phyloP scores from a whole-genome alignment of 441 rosid species.

The Metrosideros polymorpha region DNA sequence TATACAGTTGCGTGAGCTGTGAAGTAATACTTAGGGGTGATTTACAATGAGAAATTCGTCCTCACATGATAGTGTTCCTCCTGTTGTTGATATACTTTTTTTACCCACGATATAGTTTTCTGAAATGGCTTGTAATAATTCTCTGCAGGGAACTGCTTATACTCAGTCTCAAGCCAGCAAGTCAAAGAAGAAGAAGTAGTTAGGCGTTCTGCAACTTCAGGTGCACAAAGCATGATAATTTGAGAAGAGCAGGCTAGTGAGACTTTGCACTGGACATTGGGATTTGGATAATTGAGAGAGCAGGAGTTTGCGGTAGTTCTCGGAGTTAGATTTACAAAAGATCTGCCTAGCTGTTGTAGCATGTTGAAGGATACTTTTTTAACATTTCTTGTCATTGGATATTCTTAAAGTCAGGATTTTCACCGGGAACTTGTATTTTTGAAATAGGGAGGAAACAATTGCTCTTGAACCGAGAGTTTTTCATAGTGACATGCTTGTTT shows the following conservation, averaged over 20 bases:
- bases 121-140: background rate
- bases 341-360: slow-evolving; percentile 26
- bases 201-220: background rate
- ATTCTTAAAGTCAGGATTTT: slow-evolving; percentile 12
- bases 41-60: background rate
- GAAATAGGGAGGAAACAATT: slow-evolving; percentile 16
- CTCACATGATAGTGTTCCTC: background rate
- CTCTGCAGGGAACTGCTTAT: slow-evolving; percentile 70
- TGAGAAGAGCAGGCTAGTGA: slow-evolving; percentile 16
- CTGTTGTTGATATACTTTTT: background rate
- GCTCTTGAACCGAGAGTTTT: slow-evolving; percentile 3
- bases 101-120: background rate
- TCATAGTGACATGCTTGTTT: background rate
- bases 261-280: slow-evolving; percentile 21
- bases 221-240: slow-evolving; percentile 6
- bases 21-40: background rate
- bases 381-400: background rate
- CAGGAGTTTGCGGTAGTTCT: slow-evolving; percentile 10
- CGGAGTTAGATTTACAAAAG: slow-evolving; percentile 18
- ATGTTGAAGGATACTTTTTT: slow-evolving; percentile 13
- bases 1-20: background rate
- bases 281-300: slow-evolving; percentile 8
- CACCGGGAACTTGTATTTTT: background rate
- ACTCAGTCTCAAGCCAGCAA: slow-evolving; percentile 63
- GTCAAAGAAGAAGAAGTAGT: slow-evolving; percentile 85